These are phyloP conservation scores for Rhododendron williamsianum DNA, from an alignment of 148 eudicot genomes.

Conservation along the genomic window DNA sequence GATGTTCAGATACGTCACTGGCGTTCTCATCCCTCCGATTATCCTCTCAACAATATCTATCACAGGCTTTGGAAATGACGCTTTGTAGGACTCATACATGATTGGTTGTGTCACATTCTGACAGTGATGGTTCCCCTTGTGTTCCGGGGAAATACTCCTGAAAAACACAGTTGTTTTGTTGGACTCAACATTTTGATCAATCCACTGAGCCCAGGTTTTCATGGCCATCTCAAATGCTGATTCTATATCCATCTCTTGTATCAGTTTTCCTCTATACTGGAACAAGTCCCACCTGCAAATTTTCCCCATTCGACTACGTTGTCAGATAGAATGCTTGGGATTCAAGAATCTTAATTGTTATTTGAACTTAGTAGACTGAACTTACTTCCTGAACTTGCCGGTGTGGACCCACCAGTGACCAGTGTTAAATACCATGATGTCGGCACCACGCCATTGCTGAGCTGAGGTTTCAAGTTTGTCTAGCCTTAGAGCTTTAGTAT, in stretches of 20 bases:
- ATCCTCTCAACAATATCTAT: slow-evolving; percentile 18
- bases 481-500: slow-evolving; percentile 31
- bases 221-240: slow-evolving; percentile 33
- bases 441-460: slow-evolving; percentile 45
- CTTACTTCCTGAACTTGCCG: slow-evolving; percentile 38
- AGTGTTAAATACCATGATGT: slow-evolving; percentile 52
- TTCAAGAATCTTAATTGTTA: neutral
- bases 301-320: neutral
- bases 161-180: slow-evolving; percentile 36
- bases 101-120: slow-evolving; percentile 39
- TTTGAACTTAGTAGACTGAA: neutral
- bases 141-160: slow-evolving; percentile 48
- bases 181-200: slow-evolving; percentile 29
- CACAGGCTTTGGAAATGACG: slow-evolving; percentile 24
- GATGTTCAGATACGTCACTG: slow-evolving; percentile 42
- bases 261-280: slow-evolving; percentile 22
- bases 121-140: slow-evolving; percentile 37
- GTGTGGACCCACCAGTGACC: slow-evolving; percentile 62
- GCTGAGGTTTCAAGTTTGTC: slow-evolving; percentile 27
- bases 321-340: neutral
- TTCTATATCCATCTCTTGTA: slow-evolving; percentile 31
- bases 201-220: slow-evolving; percentile 50
- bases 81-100: slow-evolving; percentile 26
- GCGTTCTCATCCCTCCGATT: slow-evolving; percentile 17
- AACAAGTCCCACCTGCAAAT: slow-evolving; percentile 46